Evolutionary conservation across 306 rosid species (phyloP), one percentile per base, ranked within the genome.

Genomic region (Calophaca sinica): DNA sequence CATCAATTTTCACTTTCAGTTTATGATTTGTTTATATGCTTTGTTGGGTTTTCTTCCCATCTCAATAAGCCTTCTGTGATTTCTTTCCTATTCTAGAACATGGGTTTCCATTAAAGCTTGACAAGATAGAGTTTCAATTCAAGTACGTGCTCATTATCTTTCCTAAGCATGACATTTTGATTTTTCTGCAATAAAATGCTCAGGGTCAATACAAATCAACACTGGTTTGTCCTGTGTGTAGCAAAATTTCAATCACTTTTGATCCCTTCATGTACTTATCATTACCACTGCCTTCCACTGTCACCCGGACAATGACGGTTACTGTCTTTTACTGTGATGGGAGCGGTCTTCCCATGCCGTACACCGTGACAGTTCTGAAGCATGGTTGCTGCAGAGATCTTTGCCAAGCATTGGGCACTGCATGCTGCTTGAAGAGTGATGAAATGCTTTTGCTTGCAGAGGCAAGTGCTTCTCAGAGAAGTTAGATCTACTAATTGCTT

Each of bases 151-250:
- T 26, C 6, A 3, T 8, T 78, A 63, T 70, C 73, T 74, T 32
- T n/a, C 38, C 72, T 45, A 9, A 58, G 79, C 39, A 12, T 50
- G 44, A 15, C 39, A 59, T 50, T 72, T 65, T 70, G 12, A 31
- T 59, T 73, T 74, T 59, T 54, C 46, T 64, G 51, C 50, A 53
- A 72, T 61, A 70, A 63, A 77, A 78, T 81, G 71, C 69, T 55
- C 96, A 96, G 99, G 99, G 99, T 79, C 99, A 92, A 88, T 96
- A 96, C 80, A 96, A 96, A 82, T 96, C 99, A 35, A 96, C 98
- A 3, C 83, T 96, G 89, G 98, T 96, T 77, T 96, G 99, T 85
- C 99, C 99, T 28, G 82, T 50, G 20, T 96, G 99, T 78, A 70
- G 85, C 76, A 96, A 96, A 89, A 84, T 96, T 84, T 96, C 98